Conservation (phyloP, 495 filamentous ascomycete genomes). For the Podospora didyma region DNA sequence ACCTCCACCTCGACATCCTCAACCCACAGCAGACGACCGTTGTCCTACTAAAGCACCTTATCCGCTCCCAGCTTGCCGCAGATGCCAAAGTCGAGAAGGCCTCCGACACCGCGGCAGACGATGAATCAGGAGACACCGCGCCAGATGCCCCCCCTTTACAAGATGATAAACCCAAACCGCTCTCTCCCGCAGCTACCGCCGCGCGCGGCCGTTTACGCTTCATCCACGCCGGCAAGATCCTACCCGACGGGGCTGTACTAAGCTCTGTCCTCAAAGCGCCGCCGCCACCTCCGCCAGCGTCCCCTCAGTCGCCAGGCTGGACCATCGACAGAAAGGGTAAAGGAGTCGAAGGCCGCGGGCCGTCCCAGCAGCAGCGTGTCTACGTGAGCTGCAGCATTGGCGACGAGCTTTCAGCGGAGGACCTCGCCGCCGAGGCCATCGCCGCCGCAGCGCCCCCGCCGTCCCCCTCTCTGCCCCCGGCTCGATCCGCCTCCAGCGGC, state of each 20-base stretch:
- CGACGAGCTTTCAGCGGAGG: slow-evolving; percentile 61
- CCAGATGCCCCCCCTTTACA: not conserved
- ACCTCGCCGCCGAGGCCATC: slow-evolving; percentile 65
- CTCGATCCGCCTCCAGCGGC: not conserved
- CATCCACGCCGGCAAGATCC: slow-evolving; percentile 81
- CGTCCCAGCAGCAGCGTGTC: slow-evolving; percentile 41
- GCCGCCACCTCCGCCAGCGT: slow-evolving; percentile 38
- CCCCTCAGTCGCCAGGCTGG: not conserved
- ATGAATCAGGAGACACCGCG: not conserved
- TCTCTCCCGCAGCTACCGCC: slow-evolving; percentile 47
- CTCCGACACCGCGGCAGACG: not conserved
- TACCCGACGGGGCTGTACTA: slow-evolving; percentile 66
- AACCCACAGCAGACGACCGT: slow-evolving; percentile 63
- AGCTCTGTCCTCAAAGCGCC: slow-evolving; percentile 59
- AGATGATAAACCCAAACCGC: slow-evolving; percentile 8
- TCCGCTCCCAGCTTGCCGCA: slow-evolving; percentile 67
- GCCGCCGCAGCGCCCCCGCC: slow-evolving; percentile 37
- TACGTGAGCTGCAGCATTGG: slow-evolving; percentile 90
- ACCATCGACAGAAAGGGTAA: slow-evolving; percentile 31
- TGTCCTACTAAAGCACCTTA: slow-evolving; percentile 71
- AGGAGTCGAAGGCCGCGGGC: slow-evolving; percentile 13
- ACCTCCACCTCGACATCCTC: slow-evolving; percentile 73
- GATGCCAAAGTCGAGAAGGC: slow-evolving; percentile 36
- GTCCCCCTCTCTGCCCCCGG: slow-evolving; percentile 16
- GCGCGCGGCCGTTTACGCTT: slow-evolving; percentile 67